Evolutionary conservation across 306 rosid genomes (phyloP), one percentile per base, ranked within the genome.

Genomic region (Sicyos baderoa): DNA sequence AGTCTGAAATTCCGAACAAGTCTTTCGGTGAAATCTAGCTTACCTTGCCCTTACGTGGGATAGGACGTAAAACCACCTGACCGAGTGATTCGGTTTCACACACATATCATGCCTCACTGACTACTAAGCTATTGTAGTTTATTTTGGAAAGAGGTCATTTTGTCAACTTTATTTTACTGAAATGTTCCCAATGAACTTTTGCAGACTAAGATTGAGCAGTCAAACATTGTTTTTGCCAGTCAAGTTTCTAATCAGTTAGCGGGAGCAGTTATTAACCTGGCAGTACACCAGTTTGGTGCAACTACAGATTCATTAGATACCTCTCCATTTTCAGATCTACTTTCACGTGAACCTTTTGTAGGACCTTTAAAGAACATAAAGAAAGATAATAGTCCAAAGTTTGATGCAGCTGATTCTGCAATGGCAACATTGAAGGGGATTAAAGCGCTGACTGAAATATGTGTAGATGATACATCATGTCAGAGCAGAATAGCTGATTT

Each of bases 331-430:
- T 85, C 79, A 35, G 97, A 86, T 85, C 91, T 93, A 79, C 82
- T 89, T 47, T 85, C 90, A 68, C 65, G 79, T 74, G 96, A 93
- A 80, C 94, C 96, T 72, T 83, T 93, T 60, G 79, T 77, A 7
- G 91, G 86, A 69, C 87, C 87, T 64, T 82, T 88, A 68, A 93
- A 88, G 80, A 79, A 42, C 64, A 75, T 86, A 23, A 90, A 84
- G 78, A 84, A 83, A 76, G 96, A 88, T 75, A 83, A 58, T 58
- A 51, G 82, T 44, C 84, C 83, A 54, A 93, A 93, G 78, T 76
- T 93, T 52, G 95, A 84, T 78, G 97, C 91, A 37, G 94, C 98
- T 23, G 98, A 93, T 79, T 89, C 95, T 79, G 98, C 98, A 22
- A 63, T 76, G 77, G 98, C 96, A 73, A 88, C 96, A 63, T 72